Base-by-base conservation (phyloP, 2,329 filamentous ascomycete genomes). In the Arthrobotrys sphaeroides region DNA sequence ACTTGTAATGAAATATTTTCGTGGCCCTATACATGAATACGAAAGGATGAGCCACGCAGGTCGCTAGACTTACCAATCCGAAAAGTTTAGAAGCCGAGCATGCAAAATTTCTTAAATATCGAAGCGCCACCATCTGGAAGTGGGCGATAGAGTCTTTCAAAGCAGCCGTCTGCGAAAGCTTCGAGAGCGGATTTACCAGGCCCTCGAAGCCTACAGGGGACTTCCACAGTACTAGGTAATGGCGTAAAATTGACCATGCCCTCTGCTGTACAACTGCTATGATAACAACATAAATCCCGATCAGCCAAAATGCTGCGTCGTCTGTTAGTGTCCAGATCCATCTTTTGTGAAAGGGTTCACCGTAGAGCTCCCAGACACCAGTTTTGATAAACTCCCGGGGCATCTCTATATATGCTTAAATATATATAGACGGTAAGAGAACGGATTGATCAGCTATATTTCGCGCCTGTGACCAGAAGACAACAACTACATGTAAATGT, bases 341-440 rank as follows among this genome's bases (percentile, higher is more conserved):
- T 22, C 51, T 20, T 57, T 57, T 57, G 10, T 57, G 51, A 22
- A 57, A 57, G 22, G 51, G 51, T n/a, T 60, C 55, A 16, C 55
- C 55, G 36, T 60, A 60, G 3, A 60, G 28, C 10, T 43, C 55
- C 55, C 33, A 60, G 28, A 60, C 36, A 10, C 55, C 38, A 9
- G 55, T 60, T 43, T 60, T 60, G 13, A 60, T n/a, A 36, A 26
- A 60, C 1, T 28, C 36, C 2, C 55, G 33, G 28, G 55, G 55
- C 55, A 60, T 60, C 20, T 28, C 2, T n/a, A 40, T n/a, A 12
- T 51, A 28, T 4, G 16, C 33, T 36, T 20, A 36, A 20, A 49
- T 7, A 26, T 49, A n/a, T 9, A 7, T 28, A 2, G 10, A n/a
- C n/a, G n/a, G n/a, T n/a, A n/a, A n/a, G n/a, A n/a, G n/a, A n/a